Percentiles rank a stretch among this genome's conserved stretches.
Conservation (phyloP, 768 basidiomycete genomes). For the Rhodotorula taiwanensis region DNA sequence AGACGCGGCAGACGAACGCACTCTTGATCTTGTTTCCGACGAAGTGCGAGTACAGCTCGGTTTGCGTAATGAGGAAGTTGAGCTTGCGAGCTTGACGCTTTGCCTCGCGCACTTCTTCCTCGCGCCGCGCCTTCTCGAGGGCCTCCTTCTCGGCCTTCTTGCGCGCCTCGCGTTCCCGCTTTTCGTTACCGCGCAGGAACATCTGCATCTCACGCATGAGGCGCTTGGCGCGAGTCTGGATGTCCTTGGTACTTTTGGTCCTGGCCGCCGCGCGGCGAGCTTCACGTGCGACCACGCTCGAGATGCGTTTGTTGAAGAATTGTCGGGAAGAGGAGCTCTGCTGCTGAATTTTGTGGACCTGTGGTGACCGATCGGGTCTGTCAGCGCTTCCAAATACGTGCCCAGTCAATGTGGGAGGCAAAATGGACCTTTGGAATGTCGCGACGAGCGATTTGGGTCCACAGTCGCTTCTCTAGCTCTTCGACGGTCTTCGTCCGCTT, state of each 20-base stretch:
- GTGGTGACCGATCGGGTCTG: too few species aligned
- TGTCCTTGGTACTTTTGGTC: constrained; percentile 70
- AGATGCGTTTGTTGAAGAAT: constrained; percentile 66
- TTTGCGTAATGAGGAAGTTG: constrained; percentile 97
- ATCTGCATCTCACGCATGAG: constrained; percentile 89
- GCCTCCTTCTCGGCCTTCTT: constrained; percentile 94
- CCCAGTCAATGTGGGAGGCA: background rate
- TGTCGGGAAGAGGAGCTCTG: constrained; percentile 61
- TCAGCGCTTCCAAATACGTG: too few species aligned
- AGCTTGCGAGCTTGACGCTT: constrained; percentile 90
- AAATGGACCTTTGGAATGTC: constrained; percentile 69
- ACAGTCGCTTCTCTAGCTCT: constrained; percentile 78
- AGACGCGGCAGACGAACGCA: constrained; percentile 30
- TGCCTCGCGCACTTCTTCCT: constrained; percentile 89
- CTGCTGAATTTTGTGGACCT: constrained; percentile 76
- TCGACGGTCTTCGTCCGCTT: constrained; percentile 55
- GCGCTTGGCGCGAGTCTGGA: constrained; percentile 74
- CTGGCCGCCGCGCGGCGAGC: constrained; percentile 68
- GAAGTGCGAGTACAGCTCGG: constrained; percentile 97
- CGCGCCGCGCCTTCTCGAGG: constrained; percentile 72
- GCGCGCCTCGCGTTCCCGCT: constrained; percentile 84
- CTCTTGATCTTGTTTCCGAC: constrained; percentile 78
- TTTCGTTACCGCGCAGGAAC: constrained; percentile 97
- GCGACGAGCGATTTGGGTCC: constrained; percentile 76
- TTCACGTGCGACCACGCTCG: constrained; percentile 66